A percentile compares a stretch with the other conserved stretches of the same genome.
These are phyloP conservation scores for Agapanthus africanus DNA, from an alignment of 106 monocot species.

Conservation along the genomic window DNA sequence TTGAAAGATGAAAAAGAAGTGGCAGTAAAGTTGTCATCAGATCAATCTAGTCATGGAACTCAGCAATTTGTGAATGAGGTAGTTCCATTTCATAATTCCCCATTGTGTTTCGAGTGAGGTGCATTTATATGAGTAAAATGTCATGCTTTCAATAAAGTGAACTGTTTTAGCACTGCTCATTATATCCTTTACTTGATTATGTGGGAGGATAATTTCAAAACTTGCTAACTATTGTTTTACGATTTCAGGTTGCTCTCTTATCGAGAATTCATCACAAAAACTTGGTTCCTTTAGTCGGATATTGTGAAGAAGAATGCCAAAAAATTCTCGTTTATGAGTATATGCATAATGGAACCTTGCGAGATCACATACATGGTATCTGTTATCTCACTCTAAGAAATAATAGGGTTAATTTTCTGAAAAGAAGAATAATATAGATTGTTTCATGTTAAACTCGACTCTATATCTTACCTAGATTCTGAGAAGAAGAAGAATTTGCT, in stretches of 20 bases:
- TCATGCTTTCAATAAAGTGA: too few species aligned
- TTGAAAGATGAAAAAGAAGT: constrained; percentile 40
- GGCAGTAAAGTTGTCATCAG: constrained; percentile 36
- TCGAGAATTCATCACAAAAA: constrained; percentile 36
- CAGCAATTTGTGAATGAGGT: constrained; percentile 52
- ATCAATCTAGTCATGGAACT: constrained; percentile 34
- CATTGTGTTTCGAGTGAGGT: too few species aligned
- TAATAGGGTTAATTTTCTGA: not conserved
- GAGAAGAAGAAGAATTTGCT: constrained; percentile 12
- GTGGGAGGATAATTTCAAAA: not conserved
- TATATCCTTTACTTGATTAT: not conserved
- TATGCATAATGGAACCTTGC: constrained; percentile 30
- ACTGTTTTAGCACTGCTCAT: not conserved
- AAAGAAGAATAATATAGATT: too few species aligned
- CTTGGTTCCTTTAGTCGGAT: constrained; percentile 27
- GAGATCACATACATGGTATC: constrained; percentile 28
- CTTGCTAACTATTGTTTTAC: not conserved
- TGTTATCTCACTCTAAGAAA: not conserved
- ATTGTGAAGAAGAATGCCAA: constrained; percentile 26
- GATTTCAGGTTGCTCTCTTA: constrained; percentile 23
- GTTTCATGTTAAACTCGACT: too few species aligned
- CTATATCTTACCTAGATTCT: too few species aligned
- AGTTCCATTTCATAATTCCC: not conserved
- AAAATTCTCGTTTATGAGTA: constrained; percentile 30
- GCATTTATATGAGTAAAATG: too few species aligned